phyloP scores from a whole-genome alignment of 192 early-diverging fungal species.

The Podila verticillata region DNA sequence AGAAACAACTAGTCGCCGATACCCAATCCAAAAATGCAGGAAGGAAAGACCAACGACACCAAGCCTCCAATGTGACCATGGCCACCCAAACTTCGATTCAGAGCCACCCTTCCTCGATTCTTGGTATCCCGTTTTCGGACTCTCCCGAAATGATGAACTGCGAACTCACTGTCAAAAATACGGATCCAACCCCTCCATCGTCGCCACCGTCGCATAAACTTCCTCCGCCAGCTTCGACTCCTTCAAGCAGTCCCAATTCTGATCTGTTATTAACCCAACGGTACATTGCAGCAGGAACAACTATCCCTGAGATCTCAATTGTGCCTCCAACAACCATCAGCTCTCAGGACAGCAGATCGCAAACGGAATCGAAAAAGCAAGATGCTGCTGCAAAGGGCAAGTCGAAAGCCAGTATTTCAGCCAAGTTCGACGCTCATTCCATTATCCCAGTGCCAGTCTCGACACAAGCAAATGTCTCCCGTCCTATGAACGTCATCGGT shows the following conservation, averaged over 20 bases:
- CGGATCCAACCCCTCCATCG: not conserved
- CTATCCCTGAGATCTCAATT: conserved; percentile 15
- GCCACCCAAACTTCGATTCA: not conserved
- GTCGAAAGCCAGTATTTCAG: too few species aligned
- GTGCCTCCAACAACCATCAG: conserved; percentile 6
- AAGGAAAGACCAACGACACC: not conserved
- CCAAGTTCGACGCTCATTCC: not conserved
- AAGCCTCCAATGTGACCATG: not conserved
- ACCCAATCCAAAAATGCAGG: not conserved
- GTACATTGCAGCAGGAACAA: not conserved
- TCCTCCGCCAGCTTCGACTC: not conserved
- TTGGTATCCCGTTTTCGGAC: conserved; percentile 8
- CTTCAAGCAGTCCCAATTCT: not conserved
- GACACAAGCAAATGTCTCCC: not conserved
- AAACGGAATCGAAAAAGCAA: not conserved
- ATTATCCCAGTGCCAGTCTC: not conserved
- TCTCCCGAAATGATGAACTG: conserved; percentile 23
- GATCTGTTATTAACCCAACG: conserved; percentile 4
- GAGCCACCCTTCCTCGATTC: conserved; percentile 25
- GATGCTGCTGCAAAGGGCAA: not conserved
- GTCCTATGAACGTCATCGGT: conserved; percentile 11
- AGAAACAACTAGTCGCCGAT: too few species aligned
- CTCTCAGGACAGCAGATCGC: not conserved
- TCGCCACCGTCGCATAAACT: not conserved
- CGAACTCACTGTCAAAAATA: not conserved